Evolutionary conservation across 1,284 basidiomycete genomes (phyloP).

Genomic region (Microbotryum saponariae): DNA sequence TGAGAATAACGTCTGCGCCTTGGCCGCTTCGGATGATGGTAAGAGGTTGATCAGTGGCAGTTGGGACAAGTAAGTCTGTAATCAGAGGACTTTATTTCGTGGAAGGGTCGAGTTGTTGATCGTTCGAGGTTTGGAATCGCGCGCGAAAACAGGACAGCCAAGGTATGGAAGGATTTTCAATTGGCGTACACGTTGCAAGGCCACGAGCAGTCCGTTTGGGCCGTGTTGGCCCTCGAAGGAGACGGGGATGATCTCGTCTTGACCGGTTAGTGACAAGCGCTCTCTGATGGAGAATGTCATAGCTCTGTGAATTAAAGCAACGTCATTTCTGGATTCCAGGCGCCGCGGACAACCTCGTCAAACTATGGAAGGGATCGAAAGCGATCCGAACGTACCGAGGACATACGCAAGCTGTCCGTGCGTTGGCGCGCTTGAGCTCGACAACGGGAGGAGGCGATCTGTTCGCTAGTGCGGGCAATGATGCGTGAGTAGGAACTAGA

Average conservation of each 20-base stretch:
- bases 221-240: slow-evolving; percentile 67
- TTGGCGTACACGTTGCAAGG: slow-evolving; percentile 68
- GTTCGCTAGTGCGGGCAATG: slow-evolving; percentile 93
- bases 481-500: slow-evolving; percentile 53
- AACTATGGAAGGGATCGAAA: slow-evolving; percentile 66
- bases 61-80: slow-evolving; percentile 77
- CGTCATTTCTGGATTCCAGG: slow-evolving; percentile 46
- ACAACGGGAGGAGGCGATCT: slow-evolving; percentile 43
- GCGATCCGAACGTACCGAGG: slow-evolving; percentile 64
- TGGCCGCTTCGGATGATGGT: slow-evolving; percentile 62
- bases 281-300: not conserved
- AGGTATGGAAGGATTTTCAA: slow-evolving; percentile 74
- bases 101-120: not conserved
- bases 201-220: slow-evolving; percentile 91
- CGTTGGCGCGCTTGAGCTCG: slow-evolving; percentile 62
- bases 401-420: slow-evolving; percentile 85
- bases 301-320: not conserved
- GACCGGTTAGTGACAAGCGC: slow-evolving; percentile 55
- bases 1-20: slow-evolving; percentile 78
- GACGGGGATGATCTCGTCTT: slow-evolving; percentile 58
- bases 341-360: slow-evolving; percentile 92
- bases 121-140: not conserved
- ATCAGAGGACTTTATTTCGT: not conserved
- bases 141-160: slow-evolving; percentile 62
- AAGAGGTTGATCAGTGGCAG: slow-evolving; percentile 86